Evolutionary conservation across 805 yeast species (phyloP).

Genomic region (Candida piceae): DNA sequence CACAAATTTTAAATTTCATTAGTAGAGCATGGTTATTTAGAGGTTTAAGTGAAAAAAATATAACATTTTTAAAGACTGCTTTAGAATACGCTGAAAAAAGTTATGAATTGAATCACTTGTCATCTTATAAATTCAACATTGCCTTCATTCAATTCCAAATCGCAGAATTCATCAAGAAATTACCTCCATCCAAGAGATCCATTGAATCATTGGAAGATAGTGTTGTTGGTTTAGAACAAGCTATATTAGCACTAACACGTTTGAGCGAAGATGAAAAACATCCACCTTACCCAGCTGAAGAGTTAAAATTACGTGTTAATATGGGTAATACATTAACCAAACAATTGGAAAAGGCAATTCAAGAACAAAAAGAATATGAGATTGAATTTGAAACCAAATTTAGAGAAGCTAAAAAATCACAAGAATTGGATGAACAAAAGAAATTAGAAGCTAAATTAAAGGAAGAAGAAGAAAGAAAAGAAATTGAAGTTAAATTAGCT

Average conservation of each 20-base stretch:
- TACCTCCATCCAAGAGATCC: slow-evolving; percentile 53
- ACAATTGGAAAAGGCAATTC: slow-evolving; percentile 63
- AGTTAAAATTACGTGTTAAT: slow-evolving; percentile 79
- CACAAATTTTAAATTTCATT: slow-evolving; percentile 62
- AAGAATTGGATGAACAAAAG: slow-evolving; percentile 49
- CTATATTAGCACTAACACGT: slow-evolving; percentile 52
- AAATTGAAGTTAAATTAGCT: slow-evolving; percentile 38
- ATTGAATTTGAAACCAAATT: slow-evolving; percentile 52
- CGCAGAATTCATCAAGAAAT: slow-evolving; percentile 73
- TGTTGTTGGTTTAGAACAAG: slow-evolving; percentile 52
- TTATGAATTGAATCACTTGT: slow-evolving; percentile 34
- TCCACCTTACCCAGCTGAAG: slow-evolving; percentile 77
- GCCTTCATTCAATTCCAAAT: slow-evolving; percentile 82
- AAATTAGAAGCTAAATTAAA: slow-evolving; percentile 39
- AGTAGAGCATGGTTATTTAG: slow-evolving; percentile 88
- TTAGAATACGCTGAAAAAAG: slow-evolving; percentile 62
- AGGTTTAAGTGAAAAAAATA: slow-evolving; percentile 62
- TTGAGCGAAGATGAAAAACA: slow-evolving; percentile 49
- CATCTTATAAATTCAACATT: slow-evolving; percentile 64
- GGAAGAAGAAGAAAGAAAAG: slow-evolving; percentile 39
- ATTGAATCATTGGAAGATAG: slow-evolving; percentile 57
- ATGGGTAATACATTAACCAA: slow-evolving; percentile 76
- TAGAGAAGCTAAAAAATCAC: slow-evolving; percentile 63
- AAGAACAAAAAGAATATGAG: slow-evolving; percentile 70
- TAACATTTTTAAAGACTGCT: slow-evolving; percentile 55